Base-by-base conservation (phyloP, 2,329 filamentous ascomycete genomes). In the Chrysoporthe puriensis region DNA sequence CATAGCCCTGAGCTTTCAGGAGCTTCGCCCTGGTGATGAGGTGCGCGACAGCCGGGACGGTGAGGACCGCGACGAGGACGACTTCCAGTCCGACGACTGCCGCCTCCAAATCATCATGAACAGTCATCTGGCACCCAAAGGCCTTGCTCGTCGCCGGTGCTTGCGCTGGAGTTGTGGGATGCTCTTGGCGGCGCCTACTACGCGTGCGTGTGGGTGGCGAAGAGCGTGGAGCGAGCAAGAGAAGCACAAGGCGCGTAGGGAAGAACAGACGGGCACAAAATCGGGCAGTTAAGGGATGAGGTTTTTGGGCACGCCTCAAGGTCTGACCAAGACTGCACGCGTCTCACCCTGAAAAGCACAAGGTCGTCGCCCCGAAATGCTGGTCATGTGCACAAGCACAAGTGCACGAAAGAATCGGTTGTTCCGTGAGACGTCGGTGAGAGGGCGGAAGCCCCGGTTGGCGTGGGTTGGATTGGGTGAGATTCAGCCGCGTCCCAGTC, bases 31-130 rank as follows among this genome's bases (percentile, higher is more conserved):
- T 63, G 62, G 66, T 54, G 68, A 62, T 40, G 44, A 57, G 67
- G 26, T 73, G 67, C 11, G 40, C 56, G 44, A 72, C 40, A 44
- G 72, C 70, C 3, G 74, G 74, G 16, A 72, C 60, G 5, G 71
- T 71, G 32, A 74, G 63, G 32, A 72, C 48, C 21, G 57, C 67
- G 21, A 69, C 67, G 32, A 70, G 44, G 6, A 69, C 52, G 36
- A 65, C 67, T 40, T 66, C 64, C 21, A 63, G 67, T 34, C 62
- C 67, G 32, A 64, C 69, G 26, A 50, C 64, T 46, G 54, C 67
- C 21, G 64, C 63, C 64, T 63, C 50, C 34, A 66, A 40, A 43
- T 54, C 59, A 60, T 56, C 59, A 66, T 63, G 68, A 52, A 18
- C 62, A 34, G 43, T 63, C 68, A 70, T 70, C 50, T 66, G 63